phyloP scores from a whole-genome alignment of 768 basidiomycete genomes.

The Lentinula guzmanii region DNA sequence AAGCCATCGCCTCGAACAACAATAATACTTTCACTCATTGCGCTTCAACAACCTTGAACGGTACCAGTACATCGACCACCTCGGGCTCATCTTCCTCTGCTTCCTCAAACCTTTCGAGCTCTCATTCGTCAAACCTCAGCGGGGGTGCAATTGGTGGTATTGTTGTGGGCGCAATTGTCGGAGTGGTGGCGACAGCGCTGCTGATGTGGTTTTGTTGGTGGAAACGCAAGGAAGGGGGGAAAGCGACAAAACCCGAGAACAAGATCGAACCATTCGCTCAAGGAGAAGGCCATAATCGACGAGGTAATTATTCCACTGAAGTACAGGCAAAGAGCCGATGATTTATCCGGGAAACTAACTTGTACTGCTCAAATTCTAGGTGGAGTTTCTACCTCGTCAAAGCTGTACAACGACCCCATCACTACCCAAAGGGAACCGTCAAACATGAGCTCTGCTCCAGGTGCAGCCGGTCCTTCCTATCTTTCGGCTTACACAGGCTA shows the following conservation, averaged over 20 bases:
- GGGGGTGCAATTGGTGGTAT: conserved; percentile 11
- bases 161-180: conserved; percentile 10
- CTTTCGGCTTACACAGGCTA: background rate
- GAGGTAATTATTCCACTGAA: background rate
- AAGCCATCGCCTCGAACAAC: conserved; percentile 12
- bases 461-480: background rate
- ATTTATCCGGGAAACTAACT: background rate
- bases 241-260: background rate
- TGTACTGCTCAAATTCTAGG: background rate
- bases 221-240: conserved; percentile 1
- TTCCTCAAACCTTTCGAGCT: background rate
- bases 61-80: background rate
- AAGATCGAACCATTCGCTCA: conserved; percentile 1
- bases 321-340: too few species aligned
- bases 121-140: background rate
- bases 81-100: background rate
- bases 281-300: background rate
- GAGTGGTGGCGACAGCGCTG: background rate
- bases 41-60: conserved; percentile 5
- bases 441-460: background rate
- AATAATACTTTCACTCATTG: conserved; percentile 24
- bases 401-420: background rate
- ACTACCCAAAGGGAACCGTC: background rate
- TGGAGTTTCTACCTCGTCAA: background rate
- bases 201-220: conserved; percentile 7